These are phyloP conservation scores for Serpula lacrymans DNA, from an alignment of 768 basidiomycete species.

Conservation along the genomic window DNA sequence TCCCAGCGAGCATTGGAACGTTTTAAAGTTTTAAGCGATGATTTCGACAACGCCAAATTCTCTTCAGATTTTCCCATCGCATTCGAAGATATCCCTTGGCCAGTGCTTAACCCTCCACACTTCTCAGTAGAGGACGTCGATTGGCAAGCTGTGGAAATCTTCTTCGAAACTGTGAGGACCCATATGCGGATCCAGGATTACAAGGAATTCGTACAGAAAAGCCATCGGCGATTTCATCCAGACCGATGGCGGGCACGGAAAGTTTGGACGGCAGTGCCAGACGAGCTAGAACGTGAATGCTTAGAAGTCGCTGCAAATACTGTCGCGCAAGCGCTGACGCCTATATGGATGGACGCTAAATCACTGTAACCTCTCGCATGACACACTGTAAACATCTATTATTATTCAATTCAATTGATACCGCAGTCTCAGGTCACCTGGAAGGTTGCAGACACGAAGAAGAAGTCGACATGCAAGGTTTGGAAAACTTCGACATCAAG, in stretches of 20 bases:
- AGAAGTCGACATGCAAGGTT: too few species aligned
- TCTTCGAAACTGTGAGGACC: slow-evolving; percentile 53
- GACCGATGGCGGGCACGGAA: slow-evolving; percentile 75
- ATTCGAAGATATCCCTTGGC: slow-evolving; percentile 73
- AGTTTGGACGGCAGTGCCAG: slow-evolving; percentile 53
- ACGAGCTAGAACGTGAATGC: slow-evolving; percentile 54
- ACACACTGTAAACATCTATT: background rate
- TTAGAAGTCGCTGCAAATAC: slow-evolving; percentile 71
- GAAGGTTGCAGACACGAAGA: background rate
- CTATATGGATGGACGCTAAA: slow-evolving; percentile 53
- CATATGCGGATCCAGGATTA: slow-evolving; percentile 62
- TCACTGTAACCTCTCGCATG: slow-evolving; percentile 15
- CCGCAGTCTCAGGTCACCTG: background rate
- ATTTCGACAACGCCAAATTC: slow-evolving; percentile 64
- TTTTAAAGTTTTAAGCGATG: slow-evolving; percentile 55
- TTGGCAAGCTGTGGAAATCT: slow-evolving; percentile 67
- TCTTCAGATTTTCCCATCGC: slow-evolving; percentile 47
- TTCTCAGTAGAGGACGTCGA: slow-evolving; percentile 65
- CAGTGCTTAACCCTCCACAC: slow-evolving; percentile 54
- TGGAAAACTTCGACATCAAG: too few species aligned
- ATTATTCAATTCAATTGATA: too few species aligned
- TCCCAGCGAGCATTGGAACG: slow-evolving; percentile 64
- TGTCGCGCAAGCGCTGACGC: slow-evolving; percentile 71
- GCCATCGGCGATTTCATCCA: slow-evolving; percentile 74
- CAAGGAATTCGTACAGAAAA: slow-evolving; percentile 62